These are phyloP conservation scores for Macaranga tanarius DNA, from an alignment of 441 rosid genomes.

Conservation along the genomic window DNA sequence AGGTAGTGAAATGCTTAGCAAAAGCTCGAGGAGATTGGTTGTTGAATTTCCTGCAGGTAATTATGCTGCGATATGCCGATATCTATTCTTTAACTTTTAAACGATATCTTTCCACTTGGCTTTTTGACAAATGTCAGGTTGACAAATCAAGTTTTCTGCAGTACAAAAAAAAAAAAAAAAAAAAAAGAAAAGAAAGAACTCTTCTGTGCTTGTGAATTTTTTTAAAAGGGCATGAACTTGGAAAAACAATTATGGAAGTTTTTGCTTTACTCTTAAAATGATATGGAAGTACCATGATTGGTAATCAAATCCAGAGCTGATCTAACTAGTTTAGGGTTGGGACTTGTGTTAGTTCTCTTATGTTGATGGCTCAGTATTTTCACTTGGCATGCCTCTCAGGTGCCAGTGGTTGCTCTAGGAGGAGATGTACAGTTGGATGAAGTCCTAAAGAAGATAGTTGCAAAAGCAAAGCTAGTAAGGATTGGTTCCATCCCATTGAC, in stretches of 20 bases:
- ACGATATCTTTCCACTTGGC: constrained; percentile 1
- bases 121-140: background rate
- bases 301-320: background rate
- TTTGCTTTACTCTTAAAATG: background rate
- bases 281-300: background rate
- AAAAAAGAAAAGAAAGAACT: background rate
- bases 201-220: background rate
- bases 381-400: constrained; percentile 32
- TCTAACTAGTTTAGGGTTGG: background rate
- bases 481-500: constrained; percentile 51
- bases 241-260: background rate
- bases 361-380: constrained; percentile 5
- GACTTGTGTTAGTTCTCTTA: background rate
- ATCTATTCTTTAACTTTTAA: background rate
- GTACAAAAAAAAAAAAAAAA: background rate
- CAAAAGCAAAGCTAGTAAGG: constrained; percentile 73
- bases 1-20: constrained; percentile 66
- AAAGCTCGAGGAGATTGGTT: constrained; percentile 69
- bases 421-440: constrained; percentile 34
- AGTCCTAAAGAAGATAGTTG: constrained; percentile 58
- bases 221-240: background rate
- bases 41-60: constrained; percentile 71
- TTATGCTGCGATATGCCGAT: background rate
- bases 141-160: background rate
- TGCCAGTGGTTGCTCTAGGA: constrained; percentile 45